Evolutionary conservation across 805 yeast genomes (phyloP).

Genomic region (Wickerhamomyces chambardii): DNA sequence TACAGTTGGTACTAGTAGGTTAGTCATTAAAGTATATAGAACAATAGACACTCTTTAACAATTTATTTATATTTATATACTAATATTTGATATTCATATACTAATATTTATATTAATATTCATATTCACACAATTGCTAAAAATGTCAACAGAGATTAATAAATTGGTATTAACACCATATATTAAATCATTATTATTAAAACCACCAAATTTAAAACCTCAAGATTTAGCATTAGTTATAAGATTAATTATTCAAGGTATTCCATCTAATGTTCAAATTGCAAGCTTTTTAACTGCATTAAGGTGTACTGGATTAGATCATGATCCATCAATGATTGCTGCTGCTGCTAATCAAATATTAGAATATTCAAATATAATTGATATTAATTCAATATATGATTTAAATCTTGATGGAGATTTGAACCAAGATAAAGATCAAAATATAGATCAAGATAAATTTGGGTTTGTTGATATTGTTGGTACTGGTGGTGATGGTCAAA

Average conservation of each 20-base stretch:
- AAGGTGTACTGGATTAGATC: slow-evolving; percentile 68
- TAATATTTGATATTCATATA: too few relatives aligned
- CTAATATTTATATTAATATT: too few relatives aligned
- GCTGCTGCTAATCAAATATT: slow-evolving; percentile 75
- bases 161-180: slow-evolving; percentile 34
- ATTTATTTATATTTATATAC: too few relatives aligned
- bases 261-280: slow-evolving; percentile 59
- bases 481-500: slow-evolving; percentile 98
- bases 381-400: slow-evolving; percentile 4
- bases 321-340: slow-evolving; percentile 72
- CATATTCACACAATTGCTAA: too few relatives aligned
- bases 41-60: too few relatives aligned
- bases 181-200: slow-evolving; percentile 52
- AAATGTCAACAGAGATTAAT: background rate
- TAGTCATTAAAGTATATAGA: too few relatives aligned
- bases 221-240: slow-evolving; percentile 59
- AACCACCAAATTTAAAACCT: slow-evolving; percentile 56
- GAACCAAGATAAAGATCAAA: too few relatives aligned
- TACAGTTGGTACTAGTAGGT: too few relatives aligned
- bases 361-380: slow-evolving; percentile 51
- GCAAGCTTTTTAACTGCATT: slow-evolving; percentile 77
- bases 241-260: slow-evolving; percentile 46
- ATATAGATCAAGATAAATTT: slow-evolving; percentile 32
- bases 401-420: too few relatives aligned
- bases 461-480: slow-evolving; percentile 89